Base-by-base conservation (phyloP, 2,329 filamentous ascomycete species). In the Paracoccidioides brasiliensis region DNA sequence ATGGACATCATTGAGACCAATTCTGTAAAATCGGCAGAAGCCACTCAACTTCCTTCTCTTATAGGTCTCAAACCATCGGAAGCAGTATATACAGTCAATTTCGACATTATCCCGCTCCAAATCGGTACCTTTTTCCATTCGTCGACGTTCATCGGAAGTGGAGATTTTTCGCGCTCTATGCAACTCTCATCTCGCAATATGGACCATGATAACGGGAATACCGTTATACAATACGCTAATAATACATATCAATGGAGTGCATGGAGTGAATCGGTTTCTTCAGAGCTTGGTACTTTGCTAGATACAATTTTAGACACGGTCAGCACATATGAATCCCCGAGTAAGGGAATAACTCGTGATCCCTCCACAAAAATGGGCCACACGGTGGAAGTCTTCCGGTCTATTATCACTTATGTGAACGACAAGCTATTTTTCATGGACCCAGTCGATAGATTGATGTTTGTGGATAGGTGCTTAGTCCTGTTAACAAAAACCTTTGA, bases 91-190 rank as follows among this genome's bases (percentile, higher is more conserved):
- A 67, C 79, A 1, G 70, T 71, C 9, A 75, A 77, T 58, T 83
- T 83, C 56, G 77, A 78, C 53, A 66, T 80, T 7, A 64, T 64
- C 4, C 76, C 78, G 30, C 64, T 83, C 6, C 69, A 67, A 7
- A 58, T 70, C 5, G 79, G 76, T 1, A 80, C 77, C 0, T 81
- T 75, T 61, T 83, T 82, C 58, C 77, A 80, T 58, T 66, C 74
- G 45, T 72, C 70, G 48, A 81, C 79, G 4, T 79, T 83, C 57
- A 70, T 83, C 56, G 80, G 81, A 33, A 79, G 78, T 60, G 79
- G 78, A 3, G 75, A 78, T 32, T 74, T 83, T 49, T 63, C 67
- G 14, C 71, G 70, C 40, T 74, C 74, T 40, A 60, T 83, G 4
- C 59, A 67, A 9, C 15, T 77, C 9, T 52, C 55, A 22, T 60